These are phyloP conservation scores for Aspergillus luchuensis DNA, from an alignment of 2,329 filamentous ascomycete species.

Conservation along the genomic window DNA sequence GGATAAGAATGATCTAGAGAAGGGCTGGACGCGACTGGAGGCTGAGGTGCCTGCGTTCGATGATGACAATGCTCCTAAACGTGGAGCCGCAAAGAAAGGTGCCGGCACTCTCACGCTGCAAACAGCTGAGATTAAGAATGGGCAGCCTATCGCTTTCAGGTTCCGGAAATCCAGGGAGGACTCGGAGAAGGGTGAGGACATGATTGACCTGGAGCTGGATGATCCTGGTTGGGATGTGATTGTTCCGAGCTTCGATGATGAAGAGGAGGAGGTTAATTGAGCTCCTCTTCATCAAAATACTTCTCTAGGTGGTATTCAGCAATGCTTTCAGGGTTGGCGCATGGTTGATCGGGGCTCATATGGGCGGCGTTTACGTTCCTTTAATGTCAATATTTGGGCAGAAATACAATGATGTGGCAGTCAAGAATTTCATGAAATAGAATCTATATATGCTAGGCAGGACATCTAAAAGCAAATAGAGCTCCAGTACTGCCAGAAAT, in stretches of 20 bases:
- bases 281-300: not conserved
- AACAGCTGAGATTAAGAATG: constrained; percentile 32
- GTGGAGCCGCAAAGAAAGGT: constrained; percentile 32
- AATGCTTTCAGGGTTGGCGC: not conserved
- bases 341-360: not conserved
- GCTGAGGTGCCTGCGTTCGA: constrained; percentile 32
- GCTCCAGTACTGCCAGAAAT: no score
- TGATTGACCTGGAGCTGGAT: constrained; percentile 31
- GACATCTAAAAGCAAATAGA: no score
- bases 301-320: not conserved
- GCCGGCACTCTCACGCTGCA: constrained; percentile 27
- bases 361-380: not conserved
- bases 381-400: not conserved
- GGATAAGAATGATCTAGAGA: constrained; percentile 51
- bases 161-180: constrained; percentile 30
- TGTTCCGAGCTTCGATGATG: constrained; percentile 38
- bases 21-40: constrained; percentile 53
- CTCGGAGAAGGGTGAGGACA: constrained; percentile 16
- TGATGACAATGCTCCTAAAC: constrained; percentile 28
- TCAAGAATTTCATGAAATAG: not conserved
- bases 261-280: constrained; percentile 28
- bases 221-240: constrained; percentile 43
- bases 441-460: not conserved
- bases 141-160: constrained; percentile 39
- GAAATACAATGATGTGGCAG: not conserved